A percentile compares a stretch with the other conserved stretches of the same genome.
phyloP scores from a whole-genome alignment of 2,329 filamentous ascomycete genomes.

The Trichoderma simmonsii region DNA sequence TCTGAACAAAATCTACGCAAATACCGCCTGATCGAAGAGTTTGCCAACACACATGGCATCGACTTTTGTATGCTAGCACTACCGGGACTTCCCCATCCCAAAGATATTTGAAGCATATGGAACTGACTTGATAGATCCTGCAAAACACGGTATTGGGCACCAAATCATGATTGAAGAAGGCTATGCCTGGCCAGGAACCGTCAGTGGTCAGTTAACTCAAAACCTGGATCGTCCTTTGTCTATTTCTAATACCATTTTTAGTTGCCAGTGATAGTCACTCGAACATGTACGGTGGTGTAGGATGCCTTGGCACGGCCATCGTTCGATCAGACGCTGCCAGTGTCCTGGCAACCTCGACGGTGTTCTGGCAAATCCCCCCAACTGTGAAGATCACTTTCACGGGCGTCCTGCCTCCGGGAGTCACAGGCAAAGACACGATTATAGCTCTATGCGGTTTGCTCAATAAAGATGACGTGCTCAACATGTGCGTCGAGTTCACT shows the following conservation, averaged over 20 bases:
- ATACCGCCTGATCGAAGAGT: conserved; percentile 76
- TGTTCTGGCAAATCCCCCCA: conserved; percentile 87
- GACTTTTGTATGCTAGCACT: conserved; percentile 53
- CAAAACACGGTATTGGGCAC: conserved; percentile 80
- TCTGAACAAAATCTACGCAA: conserved; percentile 76
- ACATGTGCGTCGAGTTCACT: conserved; percentile 85
- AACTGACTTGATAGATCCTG: conserved; percentile 44
- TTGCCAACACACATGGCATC: conserved; percentile 74
- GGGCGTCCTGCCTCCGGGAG: conserved; percentile 71
- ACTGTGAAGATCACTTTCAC: conserved; percentile 77
- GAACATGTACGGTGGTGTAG: conserved; percentile 80
- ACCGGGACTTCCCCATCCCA: not conserved
- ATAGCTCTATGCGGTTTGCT: conserved; percentile 84
- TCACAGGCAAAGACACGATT: conserved; percentile 93
- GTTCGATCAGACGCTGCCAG: conserved; percentile 84
- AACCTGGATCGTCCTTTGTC: not conserved
- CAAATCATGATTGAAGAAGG: conserved; percentile 81
- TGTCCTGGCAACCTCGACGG: conserved; percentile 79
- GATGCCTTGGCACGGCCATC: conserved; percentile 72
- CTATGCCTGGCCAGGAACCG: conserved; percentile 83
- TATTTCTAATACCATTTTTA: not conserved
- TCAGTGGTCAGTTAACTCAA: conserved; percentile 31
- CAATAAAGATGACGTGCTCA: conserved; percentile 73
- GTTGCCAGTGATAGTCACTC: conserved; percentile 77
- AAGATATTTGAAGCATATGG: not conserved